Percentiles rank a stretch among this genome's conserved stretches.
Evolutionary conservation across 2,329 filamentous ascomycete genomes (phyloP).

Genomic region (Aspergillus aculeatus): DNA sequence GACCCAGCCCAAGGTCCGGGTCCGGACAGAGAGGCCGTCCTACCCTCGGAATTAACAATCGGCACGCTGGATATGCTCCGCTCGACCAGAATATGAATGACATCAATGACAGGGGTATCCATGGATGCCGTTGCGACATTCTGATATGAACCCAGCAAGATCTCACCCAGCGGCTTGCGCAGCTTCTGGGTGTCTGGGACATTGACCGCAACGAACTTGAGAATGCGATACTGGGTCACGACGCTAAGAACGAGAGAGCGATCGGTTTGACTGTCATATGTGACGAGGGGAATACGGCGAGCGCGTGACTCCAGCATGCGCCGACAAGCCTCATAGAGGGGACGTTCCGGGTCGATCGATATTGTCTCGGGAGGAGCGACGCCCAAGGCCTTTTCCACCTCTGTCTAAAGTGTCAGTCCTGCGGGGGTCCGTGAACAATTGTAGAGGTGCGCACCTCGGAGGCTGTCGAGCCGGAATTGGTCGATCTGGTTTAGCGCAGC

Average conservation of each 20-base stretch:
- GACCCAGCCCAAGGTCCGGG: neutral
- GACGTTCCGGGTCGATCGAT: conserved; percentile 86
- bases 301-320: conserved; percentile 93
- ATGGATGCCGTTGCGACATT: conserved; percentile 80
- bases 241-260: conserved; percentile 93
- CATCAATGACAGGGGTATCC: conserved; percentile 87
- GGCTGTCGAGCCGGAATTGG: conserved; percentile 86
- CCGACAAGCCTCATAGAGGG: conserved; percentile 91
- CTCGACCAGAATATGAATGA: conserved; percentile 89
- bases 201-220: conserved; percentile 98
- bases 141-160: conserved; percentile 80
- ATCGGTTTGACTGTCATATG: conserved; percentile 89
- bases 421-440: neutral
- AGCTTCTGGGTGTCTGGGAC: conserved; percentile 82
- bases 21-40: neutral
- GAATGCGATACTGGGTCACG: conserved; percentile 94
- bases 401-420: conserved; percentile 48
- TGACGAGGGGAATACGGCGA: conserved; percentile 88
- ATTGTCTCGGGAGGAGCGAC: conserved; percentile 90
- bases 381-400: conserved; percentile 92
- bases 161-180: conserved; percentile 80
- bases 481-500: conserved; percentile 87
- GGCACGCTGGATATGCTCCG: conserved; percentile 93
- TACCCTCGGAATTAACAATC: conserved; percentile 75
- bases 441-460: conserved; percentile 65